A percentile compares a stretch with the other conserved stretches of the same genome.
Evolutionary conservation across 148 eudicot species (phyloP).

Genomic region (Spergularia marina): DNA sequence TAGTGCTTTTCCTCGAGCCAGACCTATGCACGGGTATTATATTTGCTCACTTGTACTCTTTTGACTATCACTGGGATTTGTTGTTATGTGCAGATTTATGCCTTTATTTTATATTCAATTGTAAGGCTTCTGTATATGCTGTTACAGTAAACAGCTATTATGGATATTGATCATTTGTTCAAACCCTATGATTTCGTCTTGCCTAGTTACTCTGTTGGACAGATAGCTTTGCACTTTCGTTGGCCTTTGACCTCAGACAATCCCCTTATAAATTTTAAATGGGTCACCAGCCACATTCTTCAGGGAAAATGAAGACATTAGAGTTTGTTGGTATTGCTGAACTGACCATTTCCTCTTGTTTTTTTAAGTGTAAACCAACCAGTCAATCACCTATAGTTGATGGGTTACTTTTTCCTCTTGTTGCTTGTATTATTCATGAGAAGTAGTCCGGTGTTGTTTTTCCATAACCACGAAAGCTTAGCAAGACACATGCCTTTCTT

Average conservation of each 20-base stretch:
- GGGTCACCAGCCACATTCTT: neutral
- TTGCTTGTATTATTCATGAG: neutral
- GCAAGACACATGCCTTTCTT: neutral
- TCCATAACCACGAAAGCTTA: neutral
- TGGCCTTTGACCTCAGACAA: neutral
- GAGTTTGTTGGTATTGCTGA: neutral
- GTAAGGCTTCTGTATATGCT: too few species aligned
- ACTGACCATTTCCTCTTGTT: neutral
- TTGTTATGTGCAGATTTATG: neutral
- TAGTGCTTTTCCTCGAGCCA: constrained; percentile 46
- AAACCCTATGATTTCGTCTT: neutral
- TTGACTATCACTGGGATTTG: constrained; percentile 2
- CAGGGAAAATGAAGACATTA: neutral
- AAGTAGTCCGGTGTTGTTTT: neutral
- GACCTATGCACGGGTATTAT: constrained; percentile 62
- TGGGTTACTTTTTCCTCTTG: too few species aligned
- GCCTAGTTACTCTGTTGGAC: neutral
- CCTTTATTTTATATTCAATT: too few species aligned
- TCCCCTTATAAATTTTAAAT: neutral
- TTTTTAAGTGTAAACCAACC: neutral
- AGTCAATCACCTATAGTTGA: too few species aligned
- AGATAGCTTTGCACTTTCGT: neutral
- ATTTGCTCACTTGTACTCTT: constrained; percentile 16
- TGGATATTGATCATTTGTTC: too few species aligned
- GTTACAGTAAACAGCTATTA: too few species aligned